phyloP scores from a whole-genome alignment of 305 asterid species.

The Solanum hybrid region DNA sequence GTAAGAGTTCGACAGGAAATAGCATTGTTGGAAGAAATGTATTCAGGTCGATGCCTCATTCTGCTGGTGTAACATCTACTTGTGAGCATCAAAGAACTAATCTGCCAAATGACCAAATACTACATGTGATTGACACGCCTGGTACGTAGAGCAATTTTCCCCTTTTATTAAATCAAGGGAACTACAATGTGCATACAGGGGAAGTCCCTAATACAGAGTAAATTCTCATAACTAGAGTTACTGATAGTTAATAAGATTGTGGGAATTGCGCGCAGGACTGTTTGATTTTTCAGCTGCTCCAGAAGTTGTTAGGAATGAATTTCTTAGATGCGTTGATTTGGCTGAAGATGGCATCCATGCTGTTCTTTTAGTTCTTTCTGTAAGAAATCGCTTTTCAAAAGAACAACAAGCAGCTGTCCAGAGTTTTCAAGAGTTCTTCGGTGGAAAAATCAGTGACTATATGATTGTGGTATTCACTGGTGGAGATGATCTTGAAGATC shows the following conservation, averaged over 20 bases:
- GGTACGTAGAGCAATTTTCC: background rate
- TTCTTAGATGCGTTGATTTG: conserved; percentile 52
- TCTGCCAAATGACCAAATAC: background rate
- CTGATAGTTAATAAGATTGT: background rate
- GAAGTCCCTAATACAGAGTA: background rate
- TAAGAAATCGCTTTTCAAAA: conserved; percentile 36
- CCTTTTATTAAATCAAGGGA: background rate
- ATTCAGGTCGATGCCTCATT: conserved; percentile 44
- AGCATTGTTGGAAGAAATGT: conserved; percentile 42
- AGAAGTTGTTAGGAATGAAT: conserved; percentile 31
- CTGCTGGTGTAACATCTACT: conserved; percentile 53
- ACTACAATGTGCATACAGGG: background rate
- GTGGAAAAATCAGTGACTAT: conserved; percentile 37
- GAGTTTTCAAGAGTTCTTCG: conserved; percentile 43
- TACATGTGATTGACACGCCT: conserved; percentile 55
- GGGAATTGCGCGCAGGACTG: background rate
- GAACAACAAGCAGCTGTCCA: conserved; percentile 52
- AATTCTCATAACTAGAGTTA: background rate
- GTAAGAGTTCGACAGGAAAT: conserved; percentile 81
- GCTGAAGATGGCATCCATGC: conserved; percentile 80
- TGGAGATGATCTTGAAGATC: conserved; percentile 10
- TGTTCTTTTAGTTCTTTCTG: conserved; percentile 41
- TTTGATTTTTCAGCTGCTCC: background rate
- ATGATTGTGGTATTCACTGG: conserved; percentile 58
- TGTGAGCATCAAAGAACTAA: conserved; percentile 25